These are phyloP conservation scores for Periglandula ipomoeae DNA, from an alignment of 2,329 filamentous ascomycete species.

Conservation along the genomic window DNA sequence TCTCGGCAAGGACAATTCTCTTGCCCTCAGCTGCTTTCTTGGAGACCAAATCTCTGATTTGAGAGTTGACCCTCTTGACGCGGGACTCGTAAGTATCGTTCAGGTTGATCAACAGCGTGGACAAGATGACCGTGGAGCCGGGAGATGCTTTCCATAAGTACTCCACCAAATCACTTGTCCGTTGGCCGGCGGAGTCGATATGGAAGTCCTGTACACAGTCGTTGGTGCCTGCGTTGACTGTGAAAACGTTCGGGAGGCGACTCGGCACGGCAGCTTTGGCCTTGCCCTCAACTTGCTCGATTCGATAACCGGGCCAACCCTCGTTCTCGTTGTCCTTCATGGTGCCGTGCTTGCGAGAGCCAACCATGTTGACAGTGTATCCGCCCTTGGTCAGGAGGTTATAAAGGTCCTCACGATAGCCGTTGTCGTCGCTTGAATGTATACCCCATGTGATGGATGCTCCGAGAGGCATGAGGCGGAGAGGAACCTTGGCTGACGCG, in stretches of 20 bases:
- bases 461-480: slow-evolving; percentile 35
- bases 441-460: slow-evolving; percentile 33
- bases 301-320: slow-evolving; percentile 32
- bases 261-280: slow-evolving; percentile 21
- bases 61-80: slow-evolving; percentile 24
- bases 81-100: slow-evolving; percentile 16
- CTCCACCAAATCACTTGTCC: slow-evolving; percentile 27
- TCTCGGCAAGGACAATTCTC: slow-evolving; percentile 30
- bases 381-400: slow-evolving; percentile 22
- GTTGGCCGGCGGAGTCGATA: slow-evolving; percentile 19
- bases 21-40: slow-evolving; percentile 18
- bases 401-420: slow-evolving; percentile 27
- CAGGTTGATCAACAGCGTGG: slow-evolving; percentile 27
- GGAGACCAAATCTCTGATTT: slow-evolving; percentile 20
- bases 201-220: slow-evolving; percentile 27
- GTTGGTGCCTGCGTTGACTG: slow-evolving; percentile 35
- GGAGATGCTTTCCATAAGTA: slow-evolving; percentile 23
- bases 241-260: slow-evolving; percentile 29
- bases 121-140: slow-evolving; percentile 26
- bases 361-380: slow-evolving; percentile 19
- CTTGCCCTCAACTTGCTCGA: slow-evolving; percentile 28
- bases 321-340: slow-evolving; percentile 35
- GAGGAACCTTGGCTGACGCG: slow-evolving; percentile 15
- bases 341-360: slow-evolving; percentile 25
- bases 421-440: slow-evolving; percentile 27